These are phyloP conservation scores for Cichorium intybus DNA, from an alignment of 140 eudicot species.

Conservation along the genomic window DNA sequence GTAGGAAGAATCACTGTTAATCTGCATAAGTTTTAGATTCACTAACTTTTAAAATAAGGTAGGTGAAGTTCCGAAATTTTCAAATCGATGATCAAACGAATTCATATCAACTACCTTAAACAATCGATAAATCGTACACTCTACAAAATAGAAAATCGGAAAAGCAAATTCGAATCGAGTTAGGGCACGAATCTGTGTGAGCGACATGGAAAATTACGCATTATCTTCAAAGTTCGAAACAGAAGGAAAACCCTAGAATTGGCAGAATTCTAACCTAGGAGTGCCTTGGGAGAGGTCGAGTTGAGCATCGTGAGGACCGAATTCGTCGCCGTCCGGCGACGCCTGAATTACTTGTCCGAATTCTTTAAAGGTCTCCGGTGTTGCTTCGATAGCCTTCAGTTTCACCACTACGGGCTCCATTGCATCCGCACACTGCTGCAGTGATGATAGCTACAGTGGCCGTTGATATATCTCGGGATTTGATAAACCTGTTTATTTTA, in stretches of 20 bases:
- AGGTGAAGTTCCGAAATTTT: too few species aligned
- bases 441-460: not conserved
- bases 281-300: conserved; percentile 70
- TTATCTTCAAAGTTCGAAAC: not conserved
- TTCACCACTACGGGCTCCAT: conserved; percentile 44
- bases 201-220: not conserved
- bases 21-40: too few species aligned
- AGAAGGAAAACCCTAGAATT: conserved; percentile 21
- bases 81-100: too few species aligned
- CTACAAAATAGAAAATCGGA: too few species aligned
- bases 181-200: not conserved
- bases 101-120: too few species aligned
- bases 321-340: conserved; percentile 66
- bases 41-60: too few species aligned
- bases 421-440: not conserved
- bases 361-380: conserved; percentile 66
- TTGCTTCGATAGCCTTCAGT: conserved; percentile 63
- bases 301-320: conserved; percentile 85
- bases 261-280: conserved; percentile 44
- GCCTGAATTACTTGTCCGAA: conserved; percentile 82
- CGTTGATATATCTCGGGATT: not conserved
- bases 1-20: too few species aligned
- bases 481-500: not conserved
- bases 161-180: not conserved
- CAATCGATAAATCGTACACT: too few species aligned